Evolutionary conservation across 768 basidiomycete genomes (phyloP).

Genomic region (Arthromyces matolae): DNA sequence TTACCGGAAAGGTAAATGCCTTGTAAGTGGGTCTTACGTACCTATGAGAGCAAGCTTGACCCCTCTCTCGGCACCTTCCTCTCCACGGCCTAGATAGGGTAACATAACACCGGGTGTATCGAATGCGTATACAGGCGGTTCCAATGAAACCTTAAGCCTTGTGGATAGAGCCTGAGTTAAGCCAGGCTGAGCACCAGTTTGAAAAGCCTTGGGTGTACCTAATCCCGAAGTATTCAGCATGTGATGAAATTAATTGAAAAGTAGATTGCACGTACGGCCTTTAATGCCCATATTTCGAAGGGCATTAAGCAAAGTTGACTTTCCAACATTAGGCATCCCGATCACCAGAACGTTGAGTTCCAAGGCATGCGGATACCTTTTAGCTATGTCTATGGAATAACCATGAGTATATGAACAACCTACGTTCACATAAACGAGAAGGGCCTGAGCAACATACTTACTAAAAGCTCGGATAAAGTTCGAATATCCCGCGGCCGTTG

Average conservation of each 20-base stretch:
- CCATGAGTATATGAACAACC: slow-evolving; percentile 5
- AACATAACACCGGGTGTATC: slow-evolving; percentile 98
- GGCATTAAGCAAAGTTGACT: slow-evolving; percentile 91
- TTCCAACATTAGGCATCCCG: slow-evolving; percentile 99
- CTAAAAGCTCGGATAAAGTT: slow-evolving; percentile 59
- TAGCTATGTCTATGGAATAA: slow-evolving; percentile 55
- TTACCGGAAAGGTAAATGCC: slow-evolving; percentile 14
- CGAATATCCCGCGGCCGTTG: slow-evolving; percentile 64
- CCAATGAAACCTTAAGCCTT: slow-evolving; percentile 75
- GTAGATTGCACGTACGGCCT: slow-evolving; percentile 57
- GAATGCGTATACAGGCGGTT: slow-evolving; percentile 86
- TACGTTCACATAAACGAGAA: slow-evolving; percentile 8
- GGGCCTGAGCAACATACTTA: slow-evolving; percentile 54
- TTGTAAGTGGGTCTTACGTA: slow-evolving; percentile 42
- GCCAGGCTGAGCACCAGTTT: slow-evolving; percentile 86
- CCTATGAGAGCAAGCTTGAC: slow-evolving; percentile 92
- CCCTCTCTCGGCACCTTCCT: slow-evolving; percentile 83
- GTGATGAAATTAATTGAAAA: slow-evolving; percentile 4
- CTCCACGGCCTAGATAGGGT: slow-evolving; percentile 86
- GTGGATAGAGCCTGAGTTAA: slow-evolving; percentile 88
- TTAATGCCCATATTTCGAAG: slow-evolving; percentile 82
- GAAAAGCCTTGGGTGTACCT: slow-evolving; percentile 86
- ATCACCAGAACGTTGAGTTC: slow-evolving; percentile 89
- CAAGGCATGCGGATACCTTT: slow-evolving; percentile 61
- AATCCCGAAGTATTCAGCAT: slow-evolving; percentile 10